Conservation (phyloP, 495 filamentous ascomycete species). For the Chaetomium tenue region DNA sequence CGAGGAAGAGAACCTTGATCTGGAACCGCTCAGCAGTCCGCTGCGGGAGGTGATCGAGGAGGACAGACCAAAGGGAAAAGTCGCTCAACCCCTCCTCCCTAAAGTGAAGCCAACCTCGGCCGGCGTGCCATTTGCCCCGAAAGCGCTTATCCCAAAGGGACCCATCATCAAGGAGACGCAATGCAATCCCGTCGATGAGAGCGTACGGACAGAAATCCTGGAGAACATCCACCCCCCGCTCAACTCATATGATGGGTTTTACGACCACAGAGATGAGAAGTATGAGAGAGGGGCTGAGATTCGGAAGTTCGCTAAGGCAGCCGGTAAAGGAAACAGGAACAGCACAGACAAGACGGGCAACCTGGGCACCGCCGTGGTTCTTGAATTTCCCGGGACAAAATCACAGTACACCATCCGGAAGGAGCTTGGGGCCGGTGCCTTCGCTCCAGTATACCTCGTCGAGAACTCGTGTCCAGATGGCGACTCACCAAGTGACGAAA, state of each 20-base stretch:
- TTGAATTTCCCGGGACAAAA: slow-evolving; percentile 63
- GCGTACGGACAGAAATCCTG: slow-evolving; percentile 70
- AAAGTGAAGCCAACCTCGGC: slow-evolving; percentile 33
- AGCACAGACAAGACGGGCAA: slow-evolving; percentile 60
- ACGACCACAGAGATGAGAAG: slow-evolving; percentile 58
- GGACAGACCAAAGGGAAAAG: slow-evolving; percentile 38
- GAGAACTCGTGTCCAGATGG: slow-evolving; percentile 59
- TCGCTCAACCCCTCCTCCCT: slow-evolving; percentile 49
- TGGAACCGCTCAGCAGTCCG: slow-evolving; percentile 66
- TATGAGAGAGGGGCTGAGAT: slow-evolving; percentile 69
- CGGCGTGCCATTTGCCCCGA: slow-evolving; percentile 24
- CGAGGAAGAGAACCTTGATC: slow-evolving; percentile 43
- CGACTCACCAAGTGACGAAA: slow-evolving; percentile 44
- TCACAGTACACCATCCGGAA: slow-evolving; percentile 71
- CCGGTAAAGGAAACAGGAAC: slow-evolving; percentile 59
- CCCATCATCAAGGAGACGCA: slow-evolving; percentile 76
- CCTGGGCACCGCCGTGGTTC: slow-evolving; percentile 54
- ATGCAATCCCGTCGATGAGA: slow-evolving; percentile 83
- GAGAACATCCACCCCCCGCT: slow-evolving; percentile 68
- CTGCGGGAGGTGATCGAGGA: slow-evolving; percentile 60
- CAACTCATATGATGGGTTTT: slow-evolving; percentile 70
- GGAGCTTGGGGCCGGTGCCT: slow-evolving; percentile 91
- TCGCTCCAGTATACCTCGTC: slow-evolving; percentile 88
- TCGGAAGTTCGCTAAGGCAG: slow-evolving; percentile 69
- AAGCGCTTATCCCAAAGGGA: slow-evolving; percentile 37